These are phyloP conservation scores for Talaromyces sp. DNA, from an alignment of 2,329 filamentous ascomycete species.

Conservation along the genomic window DNA sequence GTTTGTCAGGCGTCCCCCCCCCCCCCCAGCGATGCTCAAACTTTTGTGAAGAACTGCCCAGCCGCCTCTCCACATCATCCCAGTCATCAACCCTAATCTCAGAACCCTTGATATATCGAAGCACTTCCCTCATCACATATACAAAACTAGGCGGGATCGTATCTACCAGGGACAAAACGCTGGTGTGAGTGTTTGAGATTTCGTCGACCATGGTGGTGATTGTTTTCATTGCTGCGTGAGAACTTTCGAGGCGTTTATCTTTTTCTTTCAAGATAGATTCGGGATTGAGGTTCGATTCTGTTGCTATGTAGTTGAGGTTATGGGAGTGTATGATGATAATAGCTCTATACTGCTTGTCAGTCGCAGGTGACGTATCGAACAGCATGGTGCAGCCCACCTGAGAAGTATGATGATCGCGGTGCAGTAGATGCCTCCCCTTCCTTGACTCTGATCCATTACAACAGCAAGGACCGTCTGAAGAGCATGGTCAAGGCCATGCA, in stretches of 20 bases:
- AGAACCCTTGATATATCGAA: neutral
- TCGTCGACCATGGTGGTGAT: constrained; percentile 27
- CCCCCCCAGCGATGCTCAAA: constrained; percentile 10
- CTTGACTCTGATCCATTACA: constrained; percentile 15
- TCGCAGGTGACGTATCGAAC: neutral
- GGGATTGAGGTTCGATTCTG: neutral
- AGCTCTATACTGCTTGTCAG: constrained; percentile 17
- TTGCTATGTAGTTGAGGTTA: constrained; percentile 20
- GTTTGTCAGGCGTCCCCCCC: too few species aligned
- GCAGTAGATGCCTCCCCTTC: constrained; percentile 22
- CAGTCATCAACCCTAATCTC: neutral
- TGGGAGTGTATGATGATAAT: constrained; percentile 24
- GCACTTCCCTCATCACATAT: neutral
- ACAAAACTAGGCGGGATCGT: constrained; percentile 6
- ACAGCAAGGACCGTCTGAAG: constrained; percentile 19
- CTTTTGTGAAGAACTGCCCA: neutral
- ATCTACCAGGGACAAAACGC: neutral
- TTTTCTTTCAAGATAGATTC: neutral
- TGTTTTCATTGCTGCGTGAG: constrained; percentile 26
- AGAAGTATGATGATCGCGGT: constrained; percentile 23
- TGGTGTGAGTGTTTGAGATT: constrained; percentile 18
- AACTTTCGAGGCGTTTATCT: constrained; percentile 14
- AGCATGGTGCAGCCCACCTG: constrained; percentile 18
- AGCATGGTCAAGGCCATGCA: constrained; percentile 21
- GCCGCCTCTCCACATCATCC: neutral